Percentiles rank a stretch among this genome's conserved stretches.
Evolutionary conservation across 306 rosid genomes (phyloP).

Genomic region (cucumber (Cucumis sativus)): Cucumber_9930_V3 NC_026660.2:9635501-9636000

Average conservation of each 20-base stretch:
- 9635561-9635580: conserved; percentile 27
- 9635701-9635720: conserved; percentile 48
- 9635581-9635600: conserved; percentile 42
- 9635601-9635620: conserved; percentile 71
- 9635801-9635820: conserved; percentile 98
- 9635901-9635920: conserved; percentile 80
- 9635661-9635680: conserved; percentile 58
- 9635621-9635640: conserved; percentile 57
- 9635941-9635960: conserved; percentile 67
- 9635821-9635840: conserved; percentile 44
- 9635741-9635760: conserved; percentile 82
- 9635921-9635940: conserved; percentile 80
- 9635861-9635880: conserved; percentile 61
- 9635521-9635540: conserved; percentile 23
- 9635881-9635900: conserved; percentile 54
- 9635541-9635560: conserved; percentile 28
- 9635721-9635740: conserved; percentile 32
- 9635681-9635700: conserved; percentile 49
- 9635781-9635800: conserved; percentile 86
- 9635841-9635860: conserved; percentile 43
- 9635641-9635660: conserved; percentile 39
- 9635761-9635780: conserved; percentile 67
- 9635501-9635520: conserved; percentile 25
- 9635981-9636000: conserved; percentile 43
- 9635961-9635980: conserved; percentile 85